phyloP scores from a whole-genome alignment of 2,329 filamentous ascomycete genomes.

The Arthroderma sp. region DNA sequence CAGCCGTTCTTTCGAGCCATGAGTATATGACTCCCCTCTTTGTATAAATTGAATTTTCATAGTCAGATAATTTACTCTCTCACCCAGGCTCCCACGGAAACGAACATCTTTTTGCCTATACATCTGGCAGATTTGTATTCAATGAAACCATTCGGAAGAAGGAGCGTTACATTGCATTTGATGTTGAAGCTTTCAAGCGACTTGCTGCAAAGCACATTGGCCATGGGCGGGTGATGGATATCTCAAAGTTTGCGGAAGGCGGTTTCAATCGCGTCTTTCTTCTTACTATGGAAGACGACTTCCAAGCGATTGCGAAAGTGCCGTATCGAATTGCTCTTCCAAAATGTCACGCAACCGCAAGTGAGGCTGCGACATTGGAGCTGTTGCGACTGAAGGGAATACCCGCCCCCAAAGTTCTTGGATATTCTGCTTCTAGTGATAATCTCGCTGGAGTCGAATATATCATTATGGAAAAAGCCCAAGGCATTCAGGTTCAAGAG shows the following conservation, averaged over 20 bases:
- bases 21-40: no score
- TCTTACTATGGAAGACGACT: conserved; percentile 16
- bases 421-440: conserved; percentile 16
- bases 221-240: conserved; percentile 8
- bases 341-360: conserved; percentile 19
- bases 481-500: conserved; percentile 22
- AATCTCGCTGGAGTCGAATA: conserved; percentile 32
- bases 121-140: conserved; percentile 11
- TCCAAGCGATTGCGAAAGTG: conserved; percentile 19
- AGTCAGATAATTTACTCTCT: background rate
- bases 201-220: conserved; percentile 8
- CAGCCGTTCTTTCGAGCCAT: no score
- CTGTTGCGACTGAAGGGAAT: conserved; percentile 20
- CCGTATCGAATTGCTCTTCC: conserved; percentile 18
- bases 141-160: conserved; percentile 7
- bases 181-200: conserved; percentile 12
- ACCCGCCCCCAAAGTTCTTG: conserved; percentile 26
- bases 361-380: conserved; percentile 28
- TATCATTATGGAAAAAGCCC: conserved; percentile 29
- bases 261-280: conserved; percentile 20
- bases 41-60: no score
- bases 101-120: conserved; percentile 12
- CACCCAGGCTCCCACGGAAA: conserved; percentile 6
- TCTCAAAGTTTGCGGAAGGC: conserved; percentile 18
- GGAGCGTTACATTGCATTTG: conserved; percentile 12